Evolutionary conservation across 176 grass and related monocot species (phyloP).

Genomic region (Ampelocalamus luodianensis): DNA sequence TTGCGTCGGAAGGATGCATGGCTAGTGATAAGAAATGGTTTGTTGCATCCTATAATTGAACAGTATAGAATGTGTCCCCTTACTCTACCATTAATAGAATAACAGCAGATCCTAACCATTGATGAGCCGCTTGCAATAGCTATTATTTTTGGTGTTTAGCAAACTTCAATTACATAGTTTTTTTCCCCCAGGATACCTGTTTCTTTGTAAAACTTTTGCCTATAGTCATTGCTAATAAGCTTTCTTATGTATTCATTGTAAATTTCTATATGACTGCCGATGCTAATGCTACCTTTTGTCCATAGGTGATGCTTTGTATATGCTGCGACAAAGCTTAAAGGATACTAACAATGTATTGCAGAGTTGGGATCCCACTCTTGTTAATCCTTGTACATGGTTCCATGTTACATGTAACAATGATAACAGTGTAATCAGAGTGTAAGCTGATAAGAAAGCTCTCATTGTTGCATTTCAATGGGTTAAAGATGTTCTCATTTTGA

Average conservation of each 20-base stretch:
- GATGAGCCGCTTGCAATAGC: background rate
- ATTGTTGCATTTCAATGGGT: background rate
- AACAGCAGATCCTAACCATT: background rate
- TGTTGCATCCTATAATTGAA: constrained; percentile 25
- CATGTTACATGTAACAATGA: constrained; percentile 76
- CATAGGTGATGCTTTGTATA: constrained; percentile 75
- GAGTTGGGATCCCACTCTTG: constrained; percentile 78
- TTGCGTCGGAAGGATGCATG: background rate
- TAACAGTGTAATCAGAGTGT: constrained; percentile 80
- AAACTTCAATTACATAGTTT: constrained; percentile 16
- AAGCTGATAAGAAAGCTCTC: constrained; percentile 38
- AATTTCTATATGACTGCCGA: constrained; percentile 1
- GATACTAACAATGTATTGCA: constrained; percentile 67
- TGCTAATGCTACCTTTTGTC: constrained; percentile 7
- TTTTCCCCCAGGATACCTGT: background rate
- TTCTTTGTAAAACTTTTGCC: background rate
- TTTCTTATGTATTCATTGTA: background rate
- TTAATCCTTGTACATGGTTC: constrained; percentile 87
- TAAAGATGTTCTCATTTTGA: constrained; percentile 2
- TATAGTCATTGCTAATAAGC: background rate
- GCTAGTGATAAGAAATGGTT: background rate
- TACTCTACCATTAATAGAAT: constrained; percentile 1
- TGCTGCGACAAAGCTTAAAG: constrained; percentile 61
- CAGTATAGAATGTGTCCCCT: background rate
- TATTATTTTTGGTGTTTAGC: background rate